Evolutionary conservation across 73 alveolate genomes (phyloP).

Genomic region (Tetrahymena malaccensis): DNA sequence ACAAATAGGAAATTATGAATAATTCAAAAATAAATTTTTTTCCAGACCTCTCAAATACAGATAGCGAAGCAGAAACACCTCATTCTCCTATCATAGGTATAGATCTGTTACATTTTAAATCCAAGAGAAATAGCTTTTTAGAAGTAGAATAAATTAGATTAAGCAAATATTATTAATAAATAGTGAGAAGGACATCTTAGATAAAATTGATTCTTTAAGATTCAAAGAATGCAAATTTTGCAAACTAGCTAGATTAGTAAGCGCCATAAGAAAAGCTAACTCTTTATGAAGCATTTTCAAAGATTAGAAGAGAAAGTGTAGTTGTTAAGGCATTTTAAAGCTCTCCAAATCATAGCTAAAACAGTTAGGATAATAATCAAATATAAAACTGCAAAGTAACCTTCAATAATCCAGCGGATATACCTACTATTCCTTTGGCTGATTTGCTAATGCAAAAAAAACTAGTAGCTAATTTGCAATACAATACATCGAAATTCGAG

Average conservation of each 20-base stretch:
- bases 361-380: background rate
- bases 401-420: background rate
- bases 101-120: background rate
- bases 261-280: background rate
- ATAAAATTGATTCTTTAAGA: background rate
- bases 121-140: background rate
- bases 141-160: background rate
- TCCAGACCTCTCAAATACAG: background rate
- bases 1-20: background rate
- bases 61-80: background rate
- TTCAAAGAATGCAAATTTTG: background rate
- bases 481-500: background rate
- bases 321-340: background rate
- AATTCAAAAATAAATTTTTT: background rate
- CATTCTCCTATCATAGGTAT: background rate
- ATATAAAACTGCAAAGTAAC: background rate
- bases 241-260: background rate
- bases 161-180: background rate
- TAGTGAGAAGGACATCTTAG: background rate
- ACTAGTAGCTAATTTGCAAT: background rate
- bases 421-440: background rate
- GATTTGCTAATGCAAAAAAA: background rate
- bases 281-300: background rate
- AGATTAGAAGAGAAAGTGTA: background rate
- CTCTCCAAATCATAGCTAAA: background rate